phyloP scores from a whole-genome alignment of 2,329 filamentous ascomycete genomes.

The Lasiodiplodia sp. region DNA sequence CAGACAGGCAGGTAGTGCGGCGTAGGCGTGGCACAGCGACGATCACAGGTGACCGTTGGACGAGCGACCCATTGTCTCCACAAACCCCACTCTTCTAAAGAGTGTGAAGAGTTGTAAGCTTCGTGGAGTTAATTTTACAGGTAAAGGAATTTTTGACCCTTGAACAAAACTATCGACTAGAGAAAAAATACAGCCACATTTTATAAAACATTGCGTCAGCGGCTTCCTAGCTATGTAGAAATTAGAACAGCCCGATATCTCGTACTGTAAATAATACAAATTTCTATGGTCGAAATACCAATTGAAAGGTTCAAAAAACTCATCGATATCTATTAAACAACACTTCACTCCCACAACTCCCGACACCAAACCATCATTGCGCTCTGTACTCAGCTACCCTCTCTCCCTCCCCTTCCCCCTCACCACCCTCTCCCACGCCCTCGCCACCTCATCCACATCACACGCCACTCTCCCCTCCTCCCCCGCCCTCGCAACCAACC shows the following conservation, averaged over 20 bases:
- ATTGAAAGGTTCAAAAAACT: background rate
- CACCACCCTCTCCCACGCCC: constrained; percentile 5
- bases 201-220: background rate
- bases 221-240: too few relatives aligned
- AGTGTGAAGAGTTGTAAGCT: background rate
- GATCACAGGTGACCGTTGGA: background rate
- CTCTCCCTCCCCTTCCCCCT: background rate
- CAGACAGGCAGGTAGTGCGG: background rate
- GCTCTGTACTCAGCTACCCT: background rate
- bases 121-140: background rate
- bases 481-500: background rate
- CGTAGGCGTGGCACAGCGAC: constrained; percentile 4
- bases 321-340: background rate
- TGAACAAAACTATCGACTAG: background rate
- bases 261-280: too few relatives aligned
- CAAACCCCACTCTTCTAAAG: background rate
- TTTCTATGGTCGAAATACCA: background rate
- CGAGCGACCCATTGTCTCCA: background rate
- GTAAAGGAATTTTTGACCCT: background rate
- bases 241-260: too few relatives aligned
- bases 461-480: background rate
- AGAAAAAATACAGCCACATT: background rate
- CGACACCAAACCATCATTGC: background rate
- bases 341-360: background rate
- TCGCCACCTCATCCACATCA: background rate